These are phyloP conservation scores for Solanum hybrid DNA, from an alignment of 305 asterid species.

Conservation along the genomic window DNA sequence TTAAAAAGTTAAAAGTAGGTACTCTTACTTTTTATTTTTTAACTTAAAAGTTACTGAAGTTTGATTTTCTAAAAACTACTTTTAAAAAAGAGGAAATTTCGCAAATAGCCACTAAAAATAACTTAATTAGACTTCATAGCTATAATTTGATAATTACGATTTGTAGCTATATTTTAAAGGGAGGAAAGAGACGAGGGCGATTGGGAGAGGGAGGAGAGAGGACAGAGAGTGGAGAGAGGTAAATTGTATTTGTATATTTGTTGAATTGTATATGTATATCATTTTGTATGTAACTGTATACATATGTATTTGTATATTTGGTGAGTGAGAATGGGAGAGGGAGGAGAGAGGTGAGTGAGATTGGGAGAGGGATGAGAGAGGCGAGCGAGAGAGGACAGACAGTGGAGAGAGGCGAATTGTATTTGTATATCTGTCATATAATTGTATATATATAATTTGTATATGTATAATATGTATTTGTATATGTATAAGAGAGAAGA, in stretches of 20 bases:
- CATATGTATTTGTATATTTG: background rate
- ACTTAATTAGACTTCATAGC: too few relatives aligned
- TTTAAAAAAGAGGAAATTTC: too few relatives aligned
- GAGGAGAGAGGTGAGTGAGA: background rate
- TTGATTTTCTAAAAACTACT: too few relatives aligned
- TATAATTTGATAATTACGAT: too few relatives aligned
- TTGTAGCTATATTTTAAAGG: background rate
- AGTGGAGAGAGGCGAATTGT: background rate
- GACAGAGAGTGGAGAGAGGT: background rate
- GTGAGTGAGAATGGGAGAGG: too few relatives aligned
- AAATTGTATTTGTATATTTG: background rate
- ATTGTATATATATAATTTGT: too few relatives aligned
- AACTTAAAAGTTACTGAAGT: too few relatives aligned
- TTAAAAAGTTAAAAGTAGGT: background rate
- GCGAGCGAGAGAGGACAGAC: background rate
- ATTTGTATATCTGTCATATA: background rate
- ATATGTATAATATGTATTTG: too few relatives aligned
- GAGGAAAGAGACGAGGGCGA: background rate
- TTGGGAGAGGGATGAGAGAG: background rate
- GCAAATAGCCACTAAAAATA: background rate
- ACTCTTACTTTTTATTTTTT: too few relatives aligned
- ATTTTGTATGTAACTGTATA: background rate
- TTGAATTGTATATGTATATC: too few relatives aligned
- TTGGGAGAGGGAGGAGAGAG: background rate
- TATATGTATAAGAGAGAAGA: background rate